These are phyloP conservation scores for Pseudohalonectria lignicola DNA, from an alignment of 2,329 filamentous ascomycete species.

Conservation along the genomic window DNA sequence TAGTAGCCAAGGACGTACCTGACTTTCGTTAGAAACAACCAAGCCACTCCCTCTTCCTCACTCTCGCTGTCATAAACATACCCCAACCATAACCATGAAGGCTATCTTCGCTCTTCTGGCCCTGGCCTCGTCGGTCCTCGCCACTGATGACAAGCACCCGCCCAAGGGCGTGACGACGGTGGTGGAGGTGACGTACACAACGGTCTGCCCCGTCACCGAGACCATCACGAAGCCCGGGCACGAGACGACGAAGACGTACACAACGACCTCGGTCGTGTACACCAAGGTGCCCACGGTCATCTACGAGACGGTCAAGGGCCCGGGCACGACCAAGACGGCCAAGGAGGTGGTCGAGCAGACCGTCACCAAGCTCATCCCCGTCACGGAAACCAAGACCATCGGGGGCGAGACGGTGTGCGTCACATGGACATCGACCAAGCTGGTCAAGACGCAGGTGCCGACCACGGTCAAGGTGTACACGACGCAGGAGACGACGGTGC, in stretches of 20 bases:
- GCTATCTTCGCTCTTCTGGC: conserved; percentile 17
- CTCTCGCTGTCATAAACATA: conserved; percentile 3
- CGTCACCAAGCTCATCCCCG: conserved; percentile 29
- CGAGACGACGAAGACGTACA: conserved; percentile 27
- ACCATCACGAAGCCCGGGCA: conserved; percentile 23
- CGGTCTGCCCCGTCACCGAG: conserved; percentile 20
- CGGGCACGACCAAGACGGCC: conserved; percentile 24
- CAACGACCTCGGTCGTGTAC: conserved; percentile 28
- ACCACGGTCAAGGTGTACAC: conserved; percentile 12
- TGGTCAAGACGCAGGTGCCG: conserved; percentile 17
- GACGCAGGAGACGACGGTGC: conserved; percentile 1
- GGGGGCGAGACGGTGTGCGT: conserved; percentile 27
- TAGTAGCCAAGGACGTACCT: conserved; percentile 2
- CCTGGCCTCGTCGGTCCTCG: conserved; percentile 16
- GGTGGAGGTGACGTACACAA: conserved; percentile 26
- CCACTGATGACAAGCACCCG: conserved; percentile 9
- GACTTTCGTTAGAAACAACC: conserved; percentile 5
- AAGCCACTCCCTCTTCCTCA: no score
- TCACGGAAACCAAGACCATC: conserved; percentile 32
- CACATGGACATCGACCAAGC: conserved; percentile 27
- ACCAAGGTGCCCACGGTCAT: conserved; percentile 16
- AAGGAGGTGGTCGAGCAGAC: conserved; percentile 28
- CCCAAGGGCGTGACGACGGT: conserved; percentile 15
- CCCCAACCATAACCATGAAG: conserved; percentile 16
- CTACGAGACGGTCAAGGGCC: conserved; percentile 20